A percentile compares a stretch with the other conserved stretches of the same genome.
These are phyloP conservation scores for Iberis amara DNA, from an alignment of 441 rosid species.

Conservation along the genomic window DNA sequence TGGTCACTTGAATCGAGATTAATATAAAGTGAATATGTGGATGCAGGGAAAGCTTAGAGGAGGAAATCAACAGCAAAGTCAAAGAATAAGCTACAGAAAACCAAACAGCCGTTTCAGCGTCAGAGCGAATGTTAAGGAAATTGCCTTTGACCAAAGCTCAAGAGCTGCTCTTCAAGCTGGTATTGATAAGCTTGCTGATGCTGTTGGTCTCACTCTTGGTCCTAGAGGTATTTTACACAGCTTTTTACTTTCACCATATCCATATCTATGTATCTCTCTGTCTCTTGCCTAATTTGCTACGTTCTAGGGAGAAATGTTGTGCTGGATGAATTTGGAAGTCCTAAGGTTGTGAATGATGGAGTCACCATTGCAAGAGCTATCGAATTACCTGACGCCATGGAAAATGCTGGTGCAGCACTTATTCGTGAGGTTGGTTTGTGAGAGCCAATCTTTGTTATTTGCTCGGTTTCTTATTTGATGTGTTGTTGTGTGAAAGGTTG, in stretches of 20 bases:
- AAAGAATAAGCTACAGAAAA: slow-evolving; percentile 48
- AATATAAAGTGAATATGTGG: background rate
- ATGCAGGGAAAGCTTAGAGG: slow-evolving; percentile 45
- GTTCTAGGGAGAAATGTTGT: slow-evolving; percentile 88
- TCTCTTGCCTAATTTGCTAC: background rate
- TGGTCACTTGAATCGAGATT: slow-evolving; percentile 1
- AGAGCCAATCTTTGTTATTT: slow-evolving; percentile 1
- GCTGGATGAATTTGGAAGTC: slow-evolving; percentile 86
- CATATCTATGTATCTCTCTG: background rate
- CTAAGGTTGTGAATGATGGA: slow-evolving; percentile 94
- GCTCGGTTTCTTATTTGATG: background rate
- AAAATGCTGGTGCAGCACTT: slow-evolving; percentile 95
- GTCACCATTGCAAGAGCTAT: slow-evolving; percentile 94
- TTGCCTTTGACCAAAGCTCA: slow-evolving; percentile 79
- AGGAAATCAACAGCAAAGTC: slow-evolving; percentile 45
- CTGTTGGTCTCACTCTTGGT: slow-evolving; percentile 90
- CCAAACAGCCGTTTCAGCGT: slow-evolving; percentile 53
- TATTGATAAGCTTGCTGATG: slow-evolving; percentile 90
- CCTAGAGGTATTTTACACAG: slow-evolving; percentile 61
- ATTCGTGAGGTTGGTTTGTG: slow-evolving; percentile 68
- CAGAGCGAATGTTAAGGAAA: slow-evolving; percentile 76
- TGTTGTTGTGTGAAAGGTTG: slow-evolving; percentile 52
- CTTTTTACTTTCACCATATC: background rate
- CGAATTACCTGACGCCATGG: slow-evolving; percentile 86
- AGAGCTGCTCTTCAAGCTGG: slow-evolving; percentile 86